Evolutionary conservation across 768 basidiomycete genomes (phyloP).

Genomic region (Mycena rosella): DNA sequence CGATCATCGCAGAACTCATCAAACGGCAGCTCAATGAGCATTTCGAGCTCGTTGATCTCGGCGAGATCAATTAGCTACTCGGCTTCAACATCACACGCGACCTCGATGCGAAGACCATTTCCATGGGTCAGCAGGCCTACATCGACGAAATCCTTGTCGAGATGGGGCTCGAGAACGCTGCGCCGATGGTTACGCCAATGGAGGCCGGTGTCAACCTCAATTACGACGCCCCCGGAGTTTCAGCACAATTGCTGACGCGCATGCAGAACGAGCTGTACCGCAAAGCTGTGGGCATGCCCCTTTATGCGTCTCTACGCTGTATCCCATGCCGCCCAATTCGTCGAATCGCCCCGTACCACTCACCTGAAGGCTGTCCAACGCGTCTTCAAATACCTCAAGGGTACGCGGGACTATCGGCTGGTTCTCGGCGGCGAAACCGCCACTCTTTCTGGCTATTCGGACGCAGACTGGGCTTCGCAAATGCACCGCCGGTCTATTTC

Average conservation of each 20-base stretch:
- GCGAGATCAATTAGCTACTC: conserved; percentile 45
- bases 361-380: conserved; percentile 35
- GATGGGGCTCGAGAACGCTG: conserved; percentile 38
- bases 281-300: conserved; percentile 29
- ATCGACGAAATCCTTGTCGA: conserved; percentile 37
- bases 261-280: conserved; percentile 26
- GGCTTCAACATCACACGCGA: conserved; percentile 43
- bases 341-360: conserved; percentile 28
- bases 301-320: conserved; percentile 32
- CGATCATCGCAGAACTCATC: conserved; percentile 38
- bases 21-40: conserved; percentile 29
- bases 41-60: conserved; percentile 42
- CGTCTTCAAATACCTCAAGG: conserved; percentile 40
- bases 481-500: conserved; percentile 46
- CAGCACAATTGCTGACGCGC: conserved; percentile 15
- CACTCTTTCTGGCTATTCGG: conserved; percentile 25
- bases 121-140: conserved; percentile 42
- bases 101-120: conserved; percentile 34
- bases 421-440: conserved; percentile 2
- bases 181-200: conserved; percentile 40
- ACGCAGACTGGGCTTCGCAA: conserved; percentile 32
- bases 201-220: conserved; percentile 30
- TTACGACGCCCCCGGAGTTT: conserved; percentile 20
- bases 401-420: conserved; percentile 27
- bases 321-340: conserved; percentile 31